Conservation (phyloP, 2,329 filamentous ascomycete genomes). For the Blumeria graminis region DNA sequence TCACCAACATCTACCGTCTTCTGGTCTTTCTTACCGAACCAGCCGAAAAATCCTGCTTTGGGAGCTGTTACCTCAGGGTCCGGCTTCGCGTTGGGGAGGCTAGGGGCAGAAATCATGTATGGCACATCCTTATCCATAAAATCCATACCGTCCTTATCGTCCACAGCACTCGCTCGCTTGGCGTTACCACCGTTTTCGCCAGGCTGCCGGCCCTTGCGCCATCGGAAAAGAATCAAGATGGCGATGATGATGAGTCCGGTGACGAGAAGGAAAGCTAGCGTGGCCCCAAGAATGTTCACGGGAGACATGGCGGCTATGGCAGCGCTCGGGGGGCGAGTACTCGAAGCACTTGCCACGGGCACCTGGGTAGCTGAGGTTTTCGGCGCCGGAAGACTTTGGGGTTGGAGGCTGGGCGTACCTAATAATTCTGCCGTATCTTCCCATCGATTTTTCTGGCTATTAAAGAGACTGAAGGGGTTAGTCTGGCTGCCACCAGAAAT, state of each 20-base stretch:
- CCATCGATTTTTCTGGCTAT: constrained; percentile 56
- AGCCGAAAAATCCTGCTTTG: neutral
- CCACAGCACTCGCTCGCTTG: constrained; percentile 21
- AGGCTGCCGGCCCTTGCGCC: constrained; percentile 30
- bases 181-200: constrained; percentile 24
- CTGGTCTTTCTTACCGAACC: too few relatives aligned
- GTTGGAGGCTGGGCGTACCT: neutral
- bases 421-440: constrained; percentile 32
- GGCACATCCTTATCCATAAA: constrained; percentile 21
- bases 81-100: neutral
- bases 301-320: constrained; percentile 14
- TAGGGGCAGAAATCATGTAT: constrained; percentile 12
- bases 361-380: neutral
- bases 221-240: constrained; percentile 43
- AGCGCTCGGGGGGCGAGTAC: constrained; percentile 6
- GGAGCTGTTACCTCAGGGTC: neutral
- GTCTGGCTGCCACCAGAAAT: constrained; percentile 45
- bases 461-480: constrained; percentile 51
- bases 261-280: constrained; percentile 59
- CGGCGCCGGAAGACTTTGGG: constrained; percentile 7
- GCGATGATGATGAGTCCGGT: constrained; percentile 25
- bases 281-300: constrained; percentile 51
- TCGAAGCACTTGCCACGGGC: constrained; percentile 3
- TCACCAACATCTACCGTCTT: neutral
- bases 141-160: constrained; percentile 32